A percentile compares a stretch with the other conserved stretches of the same genome.
phyloP scores from a whole-genome alignment of 495 filamentous ascomycete genomes.

The Beverwykella pulmonaria region DNA sequence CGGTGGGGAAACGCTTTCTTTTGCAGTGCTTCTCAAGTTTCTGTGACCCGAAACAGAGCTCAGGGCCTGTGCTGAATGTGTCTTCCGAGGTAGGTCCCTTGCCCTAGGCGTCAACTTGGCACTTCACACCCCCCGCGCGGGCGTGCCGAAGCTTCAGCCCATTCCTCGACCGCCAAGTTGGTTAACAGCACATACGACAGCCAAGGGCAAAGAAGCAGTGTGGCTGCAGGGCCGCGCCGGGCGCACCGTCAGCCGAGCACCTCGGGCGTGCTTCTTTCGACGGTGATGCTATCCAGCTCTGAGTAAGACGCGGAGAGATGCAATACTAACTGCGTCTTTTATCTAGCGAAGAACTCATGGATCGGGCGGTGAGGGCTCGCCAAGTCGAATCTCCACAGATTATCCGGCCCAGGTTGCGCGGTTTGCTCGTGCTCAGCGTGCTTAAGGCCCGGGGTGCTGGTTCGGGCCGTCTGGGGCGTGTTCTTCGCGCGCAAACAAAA shows the following conservation, averaged over 20 bases:
- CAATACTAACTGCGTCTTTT: not conserved
- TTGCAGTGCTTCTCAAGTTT: not conserved
- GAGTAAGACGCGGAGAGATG: too few species aligned
- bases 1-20: conserved; percentile 3
- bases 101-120: conserved; percentile 14
- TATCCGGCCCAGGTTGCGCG: not conserved
- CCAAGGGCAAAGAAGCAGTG: conserved; percentile 20
- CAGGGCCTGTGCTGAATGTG: not conserved
- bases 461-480: not conserved
- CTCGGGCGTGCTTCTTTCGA: conserved; percentile 32
- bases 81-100: conserved; percentile 2
- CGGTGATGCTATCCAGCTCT: conserved; percentile 14
- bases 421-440: not conserved
- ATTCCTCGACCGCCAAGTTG: conserved; percentile 13
- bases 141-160: conserved; percentile 23
- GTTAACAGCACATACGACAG: conserved; percentile 30
- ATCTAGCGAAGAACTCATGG: too few species aligned
- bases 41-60: not conserved
- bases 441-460: not conserved
- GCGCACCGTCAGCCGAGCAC: conserved; percentile 26
- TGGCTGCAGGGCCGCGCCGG: conserved; percentile 17
- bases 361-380: not conserved
- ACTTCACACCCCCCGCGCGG: not conserved
- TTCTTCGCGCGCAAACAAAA: not conserved
- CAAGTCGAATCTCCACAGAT: not conserved